A percentile compares a stretch with the other conserved stretches of the same genome.
These are phyloP conservation scores for Juncus inflexus DNA, from an alignment of 176 grass and related monocot genomes.

Conservation along the genomic window DNA sequence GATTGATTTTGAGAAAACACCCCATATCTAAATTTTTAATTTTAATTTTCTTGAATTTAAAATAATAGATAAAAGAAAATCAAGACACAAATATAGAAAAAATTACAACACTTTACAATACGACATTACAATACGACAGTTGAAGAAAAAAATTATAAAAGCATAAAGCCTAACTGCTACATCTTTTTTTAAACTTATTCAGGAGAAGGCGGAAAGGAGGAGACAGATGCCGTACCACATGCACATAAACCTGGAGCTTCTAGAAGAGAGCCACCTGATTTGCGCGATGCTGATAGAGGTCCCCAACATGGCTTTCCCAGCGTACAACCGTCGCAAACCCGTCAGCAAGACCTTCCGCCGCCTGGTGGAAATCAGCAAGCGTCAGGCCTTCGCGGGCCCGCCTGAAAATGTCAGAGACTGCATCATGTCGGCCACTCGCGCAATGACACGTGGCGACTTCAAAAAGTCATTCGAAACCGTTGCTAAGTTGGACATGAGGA, in stretches of 20 bases:
- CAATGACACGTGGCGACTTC: constrained; percentile 59
- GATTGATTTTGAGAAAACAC: no score
- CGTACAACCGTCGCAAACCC: constrained; percentile 51
- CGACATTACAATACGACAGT: no score
- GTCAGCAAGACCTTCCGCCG: constrained; percentile 77
- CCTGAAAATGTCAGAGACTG: constrained; percentile 77
- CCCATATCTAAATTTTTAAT: no score
- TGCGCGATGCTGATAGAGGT: constrained; percentile 90
- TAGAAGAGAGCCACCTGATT: constrained; percentile 71
- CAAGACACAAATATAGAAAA: no score
- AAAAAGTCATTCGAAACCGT: constrained; percentile 55
- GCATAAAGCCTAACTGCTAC: neutral
- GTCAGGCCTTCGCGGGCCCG: constrained; percentile 73
- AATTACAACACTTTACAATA: no score
- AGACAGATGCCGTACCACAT: constrained; percentile 94
- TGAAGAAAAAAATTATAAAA: no score
- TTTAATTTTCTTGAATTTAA: no score
- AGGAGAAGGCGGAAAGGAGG: constrained; percentile 78
- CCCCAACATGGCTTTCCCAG: constrained; percentile 60
- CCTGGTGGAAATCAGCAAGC: constrained; percentile 77
- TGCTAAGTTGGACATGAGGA: constrained; percentile 54
- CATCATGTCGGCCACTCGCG: constrained; percentile 71
- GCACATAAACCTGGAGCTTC: constrained; percentile 85
- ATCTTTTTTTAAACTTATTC: constrained; percentile 2
- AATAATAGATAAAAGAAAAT: no score